Percentiles rank a stretch among this genome's conserved stretches.
Evolutionary conservation across 1,284 basidiomycete genomes (phyloP).

Genomic region (Marasmius sp.): DNA sequence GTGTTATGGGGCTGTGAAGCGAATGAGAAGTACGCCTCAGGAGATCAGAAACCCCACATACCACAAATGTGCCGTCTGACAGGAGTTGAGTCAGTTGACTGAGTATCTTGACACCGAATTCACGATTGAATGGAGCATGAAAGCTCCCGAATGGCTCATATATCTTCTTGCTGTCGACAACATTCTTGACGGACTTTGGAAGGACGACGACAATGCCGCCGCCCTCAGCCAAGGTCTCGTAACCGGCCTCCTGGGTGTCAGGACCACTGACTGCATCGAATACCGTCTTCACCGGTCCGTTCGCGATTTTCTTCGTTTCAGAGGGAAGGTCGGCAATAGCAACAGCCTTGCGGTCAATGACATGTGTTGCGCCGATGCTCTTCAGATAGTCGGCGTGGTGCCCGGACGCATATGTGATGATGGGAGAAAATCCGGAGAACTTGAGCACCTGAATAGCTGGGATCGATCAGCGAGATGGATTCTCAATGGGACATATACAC

Average conservation of each 20-base stretch:
- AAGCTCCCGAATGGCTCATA: background rate
- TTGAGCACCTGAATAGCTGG: background rate
- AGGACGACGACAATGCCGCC: background rate
- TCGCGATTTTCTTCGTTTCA: background rate
- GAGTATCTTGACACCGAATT: constrained; percentile 1
- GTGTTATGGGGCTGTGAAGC: background rate
- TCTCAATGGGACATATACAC: background rate
- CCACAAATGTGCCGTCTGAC: constrained; percentile 2
- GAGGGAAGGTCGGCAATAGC: constrained; percentile 3
- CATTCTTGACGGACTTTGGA: background rate
- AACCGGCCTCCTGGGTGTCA: constrained; percentile 2
- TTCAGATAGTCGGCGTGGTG: background rate
- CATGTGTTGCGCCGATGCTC: background rate
- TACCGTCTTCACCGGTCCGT: background rate
- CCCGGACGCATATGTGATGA: background rate
- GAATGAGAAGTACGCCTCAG: background rate
- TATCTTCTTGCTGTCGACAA: constrained; percentile 3
- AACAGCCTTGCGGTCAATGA: background rate
- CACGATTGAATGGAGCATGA: background rate
- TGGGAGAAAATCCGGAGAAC: background rate
- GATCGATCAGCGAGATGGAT: background rate
- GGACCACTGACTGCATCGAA: constrained; percentile 2
- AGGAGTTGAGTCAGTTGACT: background rate
- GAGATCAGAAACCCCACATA: background rate
- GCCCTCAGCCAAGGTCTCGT: background rate